Base-by-base conservation (phyloP, 345 rosid species). In the Trapa incisa region DNA sequence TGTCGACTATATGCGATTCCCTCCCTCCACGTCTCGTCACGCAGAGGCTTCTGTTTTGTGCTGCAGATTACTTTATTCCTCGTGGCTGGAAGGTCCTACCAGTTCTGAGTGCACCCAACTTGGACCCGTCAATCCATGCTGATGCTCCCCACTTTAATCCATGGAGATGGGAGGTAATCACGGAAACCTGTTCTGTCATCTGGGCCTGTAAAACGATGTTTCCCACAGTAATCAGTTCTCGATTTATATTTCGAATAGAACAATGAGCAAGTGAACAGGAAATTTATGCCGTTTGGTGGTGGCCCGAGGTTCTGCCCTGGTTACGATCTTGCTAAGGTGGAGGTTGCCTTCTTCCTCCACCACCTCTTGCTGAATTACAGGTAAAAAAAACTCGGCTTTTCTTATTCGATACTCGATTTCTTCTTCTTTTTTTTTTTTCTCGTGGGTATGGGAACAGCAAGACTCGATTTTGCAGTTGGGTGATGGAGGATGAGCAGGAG, bases 1-100 rank as follows among this genome's bases (percentile, higher is more conserved):
- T 22, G 29, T 22, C 29, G 29, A 22, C 29, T 22, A 22, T 22
- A 22, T 22, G 29, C 29, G 29, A 22, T 22, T 22, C 29, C 29
- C 29, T 22, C 29, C 29, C 29, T 22, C 29, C 29, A 22, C 29
- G 29, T 22, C 29, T 22, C 0, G 29, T 22, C 29, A 22, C 29
- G 29, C 29, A 13, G 52, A 47, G 29, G 32, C 22, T 54, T 57
- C 68, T 62, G 37, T 72, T 32, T 36, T 68, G 48, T 56, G 67
- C 42, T 62, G 71, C 80, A 83, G 85, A 68, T 70, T 76, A 79
- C 68, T 14, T 75, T 38, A 84, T 84, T 76, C 86, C 84, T 35
- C 76, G 77, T 22, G 88, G 88, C 3, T 84, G 86, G 88, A 78
- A 84, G 72, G 88, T 84, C 52, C 86, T 84, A 6, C 88, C 86